Evolutionary conservation across 495 filamentous ascomycete species (phyloP), one percentile per base, ranked within the genome.

Genomic region (Penicillium ochrochloron): DNA sequence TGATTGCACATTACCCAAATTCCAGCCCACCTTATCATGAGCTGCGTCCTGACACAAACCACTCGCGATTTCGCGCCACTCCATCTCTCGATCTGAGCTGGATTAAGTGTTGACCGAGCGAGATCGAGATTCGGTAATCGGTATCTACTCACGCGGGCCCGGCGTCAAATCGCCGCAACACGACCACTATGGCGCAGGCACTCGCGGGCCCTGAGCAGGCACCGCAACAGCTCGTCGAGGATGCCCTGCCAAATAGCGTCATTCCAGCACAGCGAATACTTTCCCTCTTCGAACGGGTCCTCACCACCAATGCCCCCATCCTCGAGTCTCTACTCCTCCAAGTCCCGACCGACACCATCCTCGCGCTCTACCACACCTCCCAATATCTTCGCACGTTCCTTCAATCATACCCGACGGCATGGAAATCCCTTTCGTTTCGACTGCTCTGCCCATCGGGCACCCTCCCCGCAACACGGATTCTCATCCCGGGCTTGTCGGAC

Each of bases 381-480:
- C 70, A 71, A 58, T 79, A 83, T 69, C 80, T 88, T 27, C 82
- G 84, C 44, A 74, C 74, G 21, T 87, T 87, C 62, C 77, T 88
- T 31, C 78, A 75, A 59, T 76, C 76, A 25, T 88, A 86, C 72
- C 86, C 85, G 44, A 82, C 82, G 63, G 86, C 86, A 78, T 88
- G 86, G 86, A 84, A 81, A 70, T 78, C 80, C 53, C 78, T 88
- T 23, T 88, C 85, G 2, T 88, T 88, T 67, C 81, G 85, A 42
- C 69, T 87, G 19, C 75, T 81, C 12, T 82, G 78, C 57, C 83
- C 81, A 5, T 80, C 78, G 8, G 74, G 79, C 50, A 78, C 76
- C 7, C 68, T 75, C 2, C 68, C 75, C 3, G 67, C 69, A 8
- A 69, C 76, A 31, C 75, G 75, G 7, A 69, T 78, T 9, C 69